Conservation (phyloP, 495 filamentous ascomycete genomes). For the Podospora pseudoanserina region DNA sequence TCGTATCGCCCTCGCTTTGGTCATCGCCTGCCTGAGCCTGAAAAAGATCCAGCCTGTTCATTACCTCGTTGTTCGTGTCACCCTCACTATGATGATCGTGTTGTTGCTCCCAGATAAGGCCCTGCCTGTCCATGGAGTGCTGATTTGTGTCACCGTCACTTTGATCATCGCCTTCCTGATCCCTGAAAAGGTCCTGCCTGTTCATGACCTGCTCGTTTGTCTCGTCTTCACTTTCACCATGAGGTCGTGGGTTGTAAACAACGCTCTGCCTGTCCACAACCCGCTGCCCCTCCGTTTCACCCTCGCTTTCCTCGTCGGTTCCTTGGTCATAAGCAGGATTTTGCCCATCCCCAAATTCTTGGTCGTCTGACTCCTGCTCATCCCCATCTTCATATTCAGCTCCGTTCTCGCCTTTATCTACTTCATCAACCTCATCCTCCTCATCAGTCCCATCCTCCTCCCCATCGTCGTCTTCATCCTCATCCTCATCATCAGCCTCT, state of each 20-base stretch:
- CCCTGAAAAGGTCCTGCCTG: constrained; percentile 4
- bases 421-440: no score
- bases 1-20: no score
- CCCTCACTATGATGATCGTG: neutral
- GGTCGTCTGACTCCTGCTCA: no score
- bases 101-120: no score
- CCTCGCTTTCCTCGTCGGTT: neutral
- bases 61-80: constrained; percentile 6
- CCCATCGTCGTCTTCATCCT: neutral
- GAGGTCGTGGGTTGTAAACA: neutral
- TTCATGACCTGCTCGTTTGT: constrained; percentile 1
- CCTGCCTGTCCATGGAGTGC: no score
- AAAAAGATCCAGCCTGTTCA: constrained; percentile 3
- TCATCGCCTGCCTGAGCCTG: neutral
- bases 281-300: neutral
- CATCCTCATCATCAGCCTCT: neutral
- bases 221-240: constrained; percentile 12
- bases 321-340: constrained; percentile 4
- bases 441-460: no score
- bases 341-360: constrained; percentile 3
- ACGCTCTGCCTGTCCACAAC: neutral
- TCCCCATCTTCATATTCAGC: no score
- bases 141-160: no score
- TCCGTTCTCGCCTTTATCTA: no score
- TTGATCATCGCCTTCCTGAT: neutral